Percentiles rank a stretch among this genome's conserved stretches.
These are phyloP conservation scores for Cytospora leucostoma DNA, from an alignment of 2,329 filamentous ascomycete genomes.

Conservation along the genomic window DNA sequence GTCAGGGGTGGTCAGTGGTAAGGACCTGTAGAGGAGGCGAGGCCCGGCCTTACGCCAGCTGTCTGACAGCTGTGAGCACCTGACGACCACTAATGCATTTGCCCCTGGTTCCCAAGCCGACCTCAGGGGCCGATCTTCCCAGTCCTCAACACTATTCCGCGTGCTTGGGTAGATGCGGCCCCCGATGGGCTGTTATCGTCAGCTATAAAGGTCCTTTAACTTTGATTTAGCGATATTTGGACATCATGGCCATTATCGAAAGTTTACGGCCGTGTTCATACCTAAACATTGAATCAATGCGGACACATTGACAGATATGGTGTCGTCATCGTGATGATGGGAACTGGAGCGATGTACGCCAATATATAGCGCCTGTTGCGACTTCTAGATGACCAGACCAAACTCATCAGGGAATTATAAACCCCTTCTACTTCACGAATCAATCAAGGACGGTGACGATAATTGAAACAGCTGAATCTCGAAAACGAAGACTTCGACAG, in stretches of 20 bases:
- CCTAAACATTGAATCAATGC: neutral
- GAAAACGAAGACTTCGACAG: neutral
- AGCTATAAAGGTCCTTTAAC: neutral
- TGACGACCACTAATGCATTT: neutral
- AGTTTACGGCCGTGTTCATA: neutral
- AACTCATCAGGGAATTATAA: neutral
- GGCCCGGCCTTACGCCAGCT: neutral
- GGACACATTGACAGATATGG: neutral
- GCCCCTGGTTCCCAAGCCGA: neutral
- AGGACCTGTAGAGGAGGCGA: neutral
- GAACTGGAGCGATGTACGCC: neutral
- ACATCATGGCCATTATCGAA: neutral
- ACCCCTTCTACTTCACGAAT: no score
- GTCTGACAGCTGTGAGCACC: neutral
- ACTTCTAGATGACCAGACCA: neutral
- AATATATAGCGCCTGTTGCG: neutral
- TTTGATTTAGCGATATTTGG: neutral
- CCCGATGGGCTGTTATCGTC: neutral
- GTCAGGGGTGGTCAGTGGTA: neutral
- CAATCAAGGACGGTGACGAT: no score
- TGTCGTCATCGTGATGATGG: slow-evolving; percentile 1
- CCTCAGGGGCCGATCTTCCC: neutral
- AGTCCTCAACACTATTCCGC: neutral
- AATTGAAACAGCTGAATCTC: neutral
- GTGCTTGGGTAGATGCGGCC: neutral